Conservation (phyloP, 2,329 filamentous ascomycete species). For the Emericellopsis atlantica region DNA sequence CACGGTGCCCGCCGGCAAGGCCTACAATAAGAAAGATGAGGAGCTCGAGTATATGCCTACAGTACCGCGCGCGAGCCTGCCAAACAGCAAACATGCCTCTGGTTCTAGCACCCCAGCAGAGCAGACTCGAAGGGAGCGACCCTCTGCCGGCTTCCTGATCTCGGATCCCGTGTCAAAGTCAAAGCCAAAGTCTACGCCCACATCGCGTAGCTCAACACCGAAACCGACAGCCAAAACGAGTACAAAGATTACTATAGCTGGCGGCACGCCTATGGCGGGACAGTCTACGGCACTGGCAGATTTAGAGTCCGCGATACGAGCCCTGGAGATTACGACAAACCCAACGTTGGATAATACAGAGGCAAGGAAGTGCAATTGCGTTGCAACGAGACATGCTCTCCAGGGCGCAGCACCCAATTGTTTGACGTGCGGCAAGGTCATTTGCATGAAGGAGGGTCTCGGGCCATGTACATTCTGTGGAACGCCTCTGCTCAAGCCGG, state of each 20-base stretch:
- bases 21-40: conserved; percentile 61
- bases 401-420: conserved; percentile 91
- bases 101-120: conserved; percentile 20
- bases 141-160: conserved; percentile 64
- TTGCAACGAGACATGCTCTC: conserved; percentile 75
- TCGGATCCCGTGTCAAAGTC: conserved; percentile 55
- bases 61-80: conserved; percentile 22
- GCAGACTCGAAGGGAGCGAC: conserved; percentile 29
- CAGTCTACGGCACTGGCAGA: conserved; percentile 61
- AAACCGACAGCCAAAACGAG: conserved; percentile 36
- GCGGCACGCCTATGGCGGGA: conserved; percentile 72
- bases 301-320: conserved; percentile 70
- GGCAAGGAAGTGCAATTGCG: conserved; percentile 70
- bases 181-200: conserved; percentile 40
- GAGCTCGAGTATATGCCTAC: conserved; percentile 62
- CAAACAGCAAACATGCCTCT: conserved; percentile 22
- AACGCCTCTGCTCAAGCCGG: conserved; percentile 53
- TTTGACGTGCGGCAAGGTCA: conserved; percentile 81
- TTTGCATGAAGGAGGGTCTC: conserved; percentile 87
- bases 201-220: conserved; percentile 38
- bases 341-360: conserved; percentile 46
- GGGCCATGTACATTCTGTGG: conserved; percentile 91
- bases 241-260: conserved; percentile 60
- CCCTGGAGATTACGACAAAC: conserved; percentile 86
- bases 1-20: conserved; percentile 51